phyloP scores from a whole-genome alignment of 2,329 filamentous ascomycete genomes.

The Fusarium equiseti region DNA sequence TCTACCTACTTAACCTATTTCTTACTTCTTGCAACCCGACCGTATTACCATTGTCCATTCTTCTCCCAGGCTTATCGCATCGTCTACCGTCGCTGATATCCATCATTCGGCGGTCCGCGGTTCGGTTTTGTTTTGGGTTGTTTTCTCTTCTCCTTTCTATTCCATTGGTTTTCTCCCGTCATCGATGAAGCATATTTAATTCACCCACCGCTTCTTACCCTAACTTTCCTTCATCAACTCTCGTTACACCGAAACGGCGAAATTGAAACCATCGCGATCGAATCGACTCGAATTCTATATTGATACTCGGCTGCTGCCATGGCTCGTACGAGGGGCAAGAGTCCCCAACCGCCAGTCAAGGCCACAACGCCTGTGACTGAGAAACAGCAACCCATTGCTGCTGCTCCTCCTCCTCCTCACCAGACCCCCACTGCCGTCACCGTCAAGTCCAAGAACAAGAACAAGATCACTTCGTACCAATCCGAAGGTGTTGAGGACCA shows the following conservation, averaged over 20 bases:
- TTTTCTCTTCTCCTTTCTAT: constrained; percentile 30
- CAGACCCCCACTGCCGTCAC: constrained; percentile 25
- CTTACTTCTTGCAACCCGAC: constrained; percentile 29
- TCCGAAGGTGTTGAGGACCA: constrained; percentile 87
- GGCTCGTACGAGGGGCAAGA: constrained; percentile 55
- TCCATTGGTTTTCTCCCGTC: constrained; percentile 26
- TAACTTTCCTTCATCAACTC: constrained; percentile 36
- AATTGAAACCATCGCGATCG: constrained; percentile 26
- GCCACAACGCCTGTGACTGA: constrained; percentile 40
- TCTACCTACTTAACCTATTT: constrained; percentile 6
- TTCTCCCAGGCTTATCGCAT: constrained; percentile 21
- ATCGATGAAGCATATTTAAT: constrained; percentile 45
- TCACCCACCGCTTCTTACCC: constrained; percentile 22
- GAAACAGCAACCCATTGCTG: constrained; percentile 35
- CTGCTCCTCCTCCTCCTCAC: constrained; percentile 22
- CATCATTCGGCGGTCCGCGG: constrained; percentile 34
- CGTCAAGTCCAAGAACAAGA: constrained; percentile 41
- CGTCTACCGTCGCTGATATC: constrained; percentile 26
- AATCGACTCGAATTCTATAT: constrained; percentile 33
- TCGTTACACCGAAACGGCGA: constrained; percentile 17
- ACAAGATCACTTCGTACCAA: constrained; percentile 69
- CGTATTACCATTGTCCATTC: constrained; percentile 17
- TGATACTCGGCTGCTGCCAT: constrained; percentile 45
- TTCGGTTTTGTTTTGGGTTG: constrained; percentile 31
- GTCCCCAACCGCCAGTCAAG: constrained; percentile 52